Evolutionary conservation across 2,329 filamentous ascomycete genomes (phyloP).

Genomic region (Beauveria scarabaeidicola): DNA sequence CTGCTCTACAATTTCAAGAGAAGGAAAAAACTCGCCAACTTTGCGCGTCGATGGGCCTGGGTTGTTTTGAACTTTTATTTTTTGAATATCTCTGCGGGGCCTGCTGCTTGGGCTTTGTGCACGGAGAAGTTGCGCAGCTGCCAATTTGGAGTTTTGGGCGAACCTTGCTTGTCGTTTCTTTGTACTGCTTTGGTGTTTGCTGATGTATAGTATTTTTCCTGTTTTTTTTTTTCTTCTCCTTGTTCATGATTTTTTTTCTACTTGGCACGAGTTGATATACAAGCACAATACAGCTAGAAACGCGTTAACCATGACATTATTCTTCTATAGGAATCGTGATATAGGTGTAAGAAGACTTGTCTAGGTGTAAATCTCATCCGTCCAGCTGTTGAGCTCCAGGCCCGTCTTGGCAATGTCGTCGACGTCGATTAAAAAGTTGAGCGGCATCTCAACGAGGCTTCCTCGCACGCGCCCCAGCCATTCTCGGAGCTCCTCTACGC

Average conservation of each 20-base stretch:
- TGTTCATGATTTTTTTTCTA: background rate
- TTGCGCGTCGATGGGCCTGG: background rate
- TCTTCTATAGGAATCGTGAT: background rate
- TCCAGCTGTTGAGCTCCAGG: conserved; percentile 61
- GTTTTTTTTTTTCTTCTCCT: background rate
- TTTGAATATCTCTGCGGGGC: background rate
- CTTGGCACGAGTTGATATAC: background rate
- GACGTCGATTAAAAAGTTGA: conserved; percentile 73
- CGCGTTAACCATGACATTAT: background rate
- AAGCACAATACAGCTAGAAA: background rate
- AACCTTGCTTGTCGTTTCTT: conserved; percentile 9
- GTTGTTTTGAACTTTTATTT: background rate
- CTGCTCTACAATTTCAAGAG: background rate
- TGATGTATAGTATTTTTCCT: conserved; percentile 5
- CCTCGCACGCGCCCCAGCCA: conserved; percentile 59
- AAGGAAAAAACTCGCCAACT: background rate
- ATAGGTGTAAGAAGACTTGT: background rate
- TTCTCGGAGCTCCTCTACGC: conserved; percentile 65
- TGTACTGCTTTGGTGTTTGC: conserved; percentile 7
- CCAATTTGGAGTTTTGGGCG: conserved; percentile 5
- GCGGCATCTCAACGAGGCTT: conserved; percentile 79
- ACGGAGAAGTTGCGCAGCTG: background rate
- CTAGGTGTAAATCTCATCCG: conserved; percentile 62
- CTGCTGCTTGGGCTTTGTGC: background rate
- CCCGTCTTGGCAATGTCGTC: conserved; percentile 83